Percentiles rank a stretch among this genome's conserved stretches.
phyloP scores from a whole-genome alignment of 495 filamentous ascomycete species.

The Neurospora cerealis region DNA sequence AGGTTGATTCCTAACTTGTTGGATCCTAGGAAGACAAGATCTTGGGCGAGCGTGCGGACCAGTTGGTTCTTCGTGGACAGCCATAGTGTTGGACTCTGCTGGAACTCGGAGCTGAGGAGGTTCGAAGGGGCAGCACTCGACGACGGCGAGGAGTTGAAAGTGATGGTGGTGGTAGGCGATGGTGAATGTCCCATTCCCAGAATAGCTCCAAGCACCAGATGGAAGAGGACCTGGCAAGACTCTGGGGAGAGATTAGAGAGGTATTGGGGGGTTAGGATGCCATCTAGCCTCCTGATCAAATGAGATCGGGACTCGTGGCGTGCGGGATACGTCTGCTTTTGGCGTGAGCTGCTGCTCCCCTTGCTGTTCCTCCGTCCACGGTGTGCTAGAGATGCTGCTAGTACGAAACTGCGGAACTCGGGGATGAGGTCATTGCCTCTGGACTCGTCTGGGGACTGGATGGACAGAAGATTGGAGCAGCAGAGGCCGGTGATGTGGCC shows the following conservation, averaged over 20 bases:
- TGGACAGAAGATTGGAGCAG: slow-evolving; percentile 18
- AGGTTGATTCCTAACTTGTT: slow-evolving; percentile 21
- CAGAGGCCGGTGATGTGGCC: slow-evolving; percentile 21
- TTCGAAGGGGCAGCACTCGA: background rate
- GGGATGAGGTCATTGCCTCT: slow-evolving; percentile 7
- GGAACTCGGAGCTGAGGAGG: slow-evolving; percentile 5
- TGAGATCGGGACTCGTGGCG: slow-evolving; percentile 19
- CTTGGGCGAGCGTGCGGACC: slow-evolving; percentile 26
- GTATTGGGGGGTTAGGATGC: slow-evolving; percentile 20
- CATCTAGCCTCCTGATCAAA: slow-evolving; percentile 19
- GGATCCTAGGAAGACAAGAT: slow-evolving; percentile 23
- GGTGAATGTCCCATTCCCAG: slow-evolving; percentile 16
- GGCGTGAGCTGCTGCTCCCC: background rate
- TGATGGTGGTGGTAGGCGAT: background rate
- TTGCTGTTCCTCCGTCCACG: slow-evolving; percentile 9
- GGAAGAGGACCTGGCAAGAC: slow-evolving; percentile 20
- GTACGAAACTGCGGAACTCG: slow-evolving; percentile 20
- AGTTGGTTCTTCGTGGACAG: slow-evolving; percentile 24
- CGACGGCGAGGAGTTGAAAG: background rate
- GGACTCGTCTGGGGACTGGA: slow-evolving; percentile 16
- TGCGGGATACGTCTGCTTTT: slow-evolving; percentile 3
- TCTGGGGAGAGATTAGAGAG: slow-evolving; percentile 7
- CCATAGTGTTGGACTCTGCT: slow-evolving; percentile 24
- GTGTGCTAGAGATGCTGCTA: slow-evolving; percentile 17
- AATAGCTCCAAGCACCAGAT: slow-evolving; percentile 20